Conservation (phyloP, 202 grass and related monocot species). For the Bolboschoenoplectus hybrid region DNA sequence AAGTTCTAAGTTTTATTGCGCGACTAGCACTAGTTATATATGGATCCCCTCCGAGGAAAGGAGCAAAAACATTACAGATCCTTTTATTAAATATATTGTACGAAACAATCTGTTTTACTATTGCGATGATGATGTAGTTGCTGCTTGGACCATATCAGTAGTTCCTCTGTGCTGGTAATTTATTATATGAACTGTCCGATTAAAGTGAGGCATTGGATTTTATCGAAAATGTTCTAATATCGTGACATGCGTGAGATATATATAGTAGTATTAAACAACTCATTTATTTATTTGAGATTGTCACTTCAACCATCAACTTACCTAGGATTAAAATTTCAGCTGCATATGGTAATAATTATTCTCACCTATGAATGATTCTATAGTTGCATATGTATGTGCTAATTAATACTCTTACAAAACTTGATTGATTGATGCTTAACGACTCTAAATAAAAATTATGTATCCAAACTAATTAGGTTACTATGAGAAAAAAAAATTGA, state of each 20-base stretch:
- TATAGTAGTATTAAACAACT: not conserved
- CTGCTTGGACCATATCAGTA: not conserved
- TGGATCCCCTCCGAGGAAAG: not conserved
- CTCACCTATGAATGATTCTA: not conserved
- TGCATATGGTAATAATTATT: not conserved
- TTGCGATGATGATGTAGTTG: conserved; percentile 2
- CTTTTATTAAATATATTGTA: conserved; percentile 9
- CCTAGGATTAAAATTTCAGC: not conserved
- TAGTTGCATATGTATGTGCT: not conserved
- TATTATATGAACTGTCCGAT: not conserved
- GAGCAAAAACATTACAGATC: not conserved
- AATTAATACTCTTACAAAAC: not conserved
- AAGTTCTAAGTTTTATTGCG: not conserved
- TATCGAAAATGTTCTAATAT: not conserved
- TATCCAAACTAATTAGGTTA: too few species aligned
- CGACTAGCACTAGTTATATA: not conserved
- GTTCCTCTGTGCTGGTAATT: not conserved
- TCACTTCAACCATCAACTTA: not conserved
- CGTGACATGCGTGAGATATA: not conserved
- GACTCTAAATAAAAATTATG: too few species aligned
- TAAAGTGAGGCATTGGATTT: conserved; percentile 12
- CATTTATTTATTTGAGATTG: not conserved
- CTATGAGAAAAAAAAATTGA: too few species aligned
- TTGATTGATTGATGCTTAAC: not conserved
- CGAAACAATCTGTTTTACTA: not conserved